Evolutionary conservation across 2,329 filamentous ascomycete species (phyloP), one percentile per base, ranked within the genome.

Genomic region (Fusarium nodosum): DNA sequence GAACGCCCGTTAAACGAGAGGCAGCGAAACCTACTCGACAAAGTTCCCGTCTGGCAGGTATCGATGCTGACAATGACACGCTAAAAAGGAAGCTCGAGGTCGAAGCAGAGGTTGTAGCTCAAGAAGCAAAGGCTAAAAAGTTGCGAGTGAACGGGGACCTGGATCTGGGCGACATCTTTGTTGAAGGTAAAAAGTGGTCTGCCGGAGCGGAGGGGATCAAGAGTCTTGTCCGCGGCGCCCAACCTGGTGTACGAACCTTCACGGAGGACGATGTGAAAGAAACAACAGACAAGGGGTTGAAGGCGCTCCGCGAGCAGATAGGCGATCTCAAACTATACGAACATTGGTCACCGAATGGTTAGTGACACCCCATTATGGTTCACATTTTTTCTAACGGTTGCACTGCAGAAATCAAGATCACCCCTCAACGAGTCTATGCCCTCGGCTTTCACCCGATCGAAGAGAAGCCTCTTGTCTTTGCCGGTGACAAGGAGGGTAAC

Each of bases 401-500:
- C 26, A 44, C 39, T 16, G 3, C 71, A 93, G 93, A 93, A 55
- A 96, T 97, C 74, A 98, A 97, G 77, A 90, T 97, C 50, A 95
- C 92, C 0, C 94, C 94, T 0, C 93, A 97, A 72, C 84, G 95
- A 55, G 87, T 97, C 16, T 99, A 98, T 76, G 87, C 92, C 1
- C 88, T 98, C 73, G 90, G 91, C 0, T 95, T 99, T 72, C 96
- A 99, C 74, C 96, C 96, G 0, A 94, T 90, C 0, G 85, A 90
- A 60, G 89, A 94, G 4, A 98, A 98, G 74, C 90, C 94, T 0
- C 84, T 99, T 4, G 86, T 98, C 2, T 97, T 99, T 76, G 95
- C 95, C 0, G 95, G 95, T 13, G 96, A 99, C 75, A 99, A 99
- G 77, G 87, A 97, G 69, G 95, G 96, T 2, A 92, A 93, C 26